phyloP scores from a whole-genome alignment of 345 rosid species.

The Murraya paniculata region DNA sequence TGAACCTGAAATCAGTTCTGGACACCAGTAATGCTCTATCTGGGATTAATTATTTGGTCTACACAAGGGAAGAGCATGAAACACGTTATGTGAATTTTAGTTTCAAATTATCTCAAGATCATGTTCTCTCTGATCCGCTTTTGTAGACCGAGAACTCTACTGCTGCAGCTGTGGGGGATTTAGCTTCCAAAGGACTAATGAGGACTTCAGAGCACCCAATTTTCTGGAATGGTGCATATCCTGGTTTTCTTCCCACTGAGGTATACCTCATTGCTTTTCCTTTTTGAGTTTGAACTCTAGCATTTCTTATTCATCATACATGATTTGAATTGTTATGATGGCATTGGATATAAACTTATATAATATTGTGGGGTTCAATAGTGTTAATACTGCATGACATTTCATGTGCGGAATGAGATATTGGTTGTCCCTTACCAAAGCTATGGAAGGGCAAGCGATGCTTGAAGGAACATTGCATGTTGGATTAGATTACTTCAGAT shows the following conservation, averaged over 20 bases:
- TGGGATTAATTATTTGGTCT: background rate
- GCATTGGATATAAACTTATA: background rate
- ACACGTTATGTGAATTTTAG: background rate
- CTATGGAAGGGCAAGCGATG: background rate
- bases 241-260: conserved; percentile 51
- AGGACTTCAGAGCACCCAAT: conserved; percentile 54
- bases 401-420: background rate
- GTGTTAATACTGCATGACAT: background rate
- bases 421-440: background rate
- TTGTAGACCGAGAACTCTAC: conserved; percentile 46
- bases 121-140: conserved; percentile 18
- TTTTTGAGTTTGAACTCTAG: background rate
- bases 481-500: background rate
- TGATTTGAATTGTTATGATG: background rate
- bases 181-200: conserved; percentile 43
- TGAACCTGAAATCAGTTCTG: background rate
- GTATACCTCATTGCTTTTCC: conserved; percentile 30
- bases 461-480: background rate
- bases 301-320: background rate
- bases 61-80: background rate
- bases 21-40: background rate
- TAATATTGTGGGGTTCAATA: background rate
- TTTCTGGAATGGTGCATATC: conserved; percentile 39
- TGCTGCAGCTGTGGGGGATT: conserved; percentile 34
- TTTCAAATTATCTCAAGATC: conserved; percentile 6